Percentiles rank a stretch among this genome's conserved stretches.
phyloP scores from a whole-genome alignment of 805 yeast species.

The Zygoascus biomembranicola region DNA sequence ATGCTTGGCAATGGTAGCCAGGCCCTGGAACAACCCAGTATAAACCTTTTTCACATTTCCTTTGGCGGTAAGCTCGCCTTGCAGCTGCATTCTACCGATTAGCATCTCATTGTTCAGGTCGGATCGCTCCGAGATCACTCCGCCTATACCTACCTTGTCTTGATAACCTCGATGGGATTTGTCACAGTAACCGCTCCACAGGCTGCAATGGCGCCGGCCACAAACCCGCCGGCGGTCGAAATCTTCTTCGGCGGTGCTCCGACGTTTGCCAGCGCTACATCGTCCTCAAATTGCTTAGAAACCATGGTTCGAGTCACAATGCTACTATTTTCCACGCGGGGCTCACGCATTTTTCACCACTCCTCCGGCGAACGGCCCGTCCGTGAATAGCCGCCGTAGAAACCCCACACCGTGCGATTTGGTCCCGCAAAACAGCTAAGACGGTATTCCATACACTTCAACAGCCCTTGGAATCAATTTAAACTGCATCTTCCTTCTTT shows the following conservation, averaged over 20 bases:
- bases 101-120: not conserved
- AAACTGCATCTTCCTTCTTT: too few species aligned
- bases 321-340: too few species aligned
- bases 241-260: slow-evolving; percentile 11
- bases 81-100: slow-evolving; percentile 72
- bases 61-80: slow-evolving; percentile 72
- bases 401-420: too few species aligned
- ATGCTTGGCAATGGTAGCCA: slow-evolving; percentile 56
- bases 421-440: too few species aligned
- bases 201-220: slow-evolving; percentile 91
- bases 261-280: not conserved
- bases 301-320: not conserved
- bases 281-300: not conserved
- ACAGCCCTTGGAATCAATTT: too few species aligned
- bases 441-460: too few species aligned
- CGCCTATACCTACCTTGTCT: slow-evolving; percentile 40
- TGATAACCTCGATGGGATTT: slow-evolving; percentile 90
- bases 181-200: slow-evolving; percentile 97
- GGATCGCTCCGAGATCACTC: not conserved
- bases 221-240: slow-evolving; percentile 62
- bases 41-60: slow-evolving; percentile 47
- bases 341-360: too few species aligned
- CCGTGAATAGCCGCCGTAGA: too few species aligned
- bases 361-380: too few species aligned
- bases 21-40: slow-evolving; percentile 80